phyloP scores from a whole-genome alignment of 1,139 yeast species.

The Hyphopichia wangnamkhiaoensis region DNA sequence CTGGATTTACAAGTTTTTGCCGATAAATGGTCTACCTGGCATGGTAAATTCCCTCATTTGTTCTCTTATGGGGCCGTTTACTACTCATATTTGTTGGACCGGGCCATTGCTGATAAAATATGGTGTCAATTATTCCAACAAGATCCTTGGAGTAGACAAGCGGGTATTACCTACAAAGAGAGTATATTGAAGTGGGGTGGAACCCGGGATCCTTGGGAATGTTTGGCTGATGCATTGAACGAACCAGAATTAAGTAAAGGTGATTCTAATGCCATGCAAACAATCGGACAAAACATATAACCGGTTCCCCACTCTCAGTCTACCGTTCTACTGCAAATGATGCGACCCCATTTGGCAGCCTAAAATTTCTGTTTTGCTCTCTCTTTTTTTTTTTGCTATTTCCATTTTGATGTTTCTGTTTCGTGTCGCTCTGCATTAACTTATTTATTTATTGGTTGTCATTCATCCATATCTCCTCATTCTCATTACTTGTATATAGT shows the following conservation, averaged over 20 bases:
- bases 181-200: slow-evolving; percentile 93
- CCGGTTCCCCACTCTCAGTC: no score
- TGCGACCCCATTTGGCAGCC: no score
- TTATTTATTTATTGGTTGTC: no score
- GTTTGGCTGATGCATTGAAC: slow-evolving; percentile 78
- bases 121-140: slow-evolving; percentile 72
- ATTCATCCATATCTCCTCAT: no score
- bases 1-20: slow-evolving; percentile 53
- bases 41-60: slow-evolving; percentile 90
- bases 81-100: slow-evolving; percentile 86
- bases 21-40: slow-evolving; percentile 79
- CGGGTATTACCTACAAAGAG: slow-evolving; percentile 74
- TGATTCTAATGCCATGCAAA: slow-evolving; percentile 72
- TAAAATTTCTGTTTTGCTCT: no score
- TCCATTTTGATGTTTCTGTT: no score
- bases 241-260: slow-evolving; percentile 62
- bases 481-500: no score
- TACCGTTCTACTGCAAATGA: no score
- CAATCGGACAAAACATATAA: slow-evolving; percentile 39
- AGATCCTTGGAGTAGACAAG: slow-evolving; percentile 68
- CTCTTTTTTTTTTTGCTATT: no score
- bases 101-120: slow-evolving; percentile 87
- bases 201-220: slow-evolving; percentile 83
- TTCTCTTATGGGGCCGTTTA: slow-evolving; percentile 94
- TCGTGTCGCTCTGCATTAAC: no score